These are phyloP conservation scores for Eucalyptus erythrocorys DNA, from an alignment of 345 rosid species.

Conservation along the genomic window DNA sequence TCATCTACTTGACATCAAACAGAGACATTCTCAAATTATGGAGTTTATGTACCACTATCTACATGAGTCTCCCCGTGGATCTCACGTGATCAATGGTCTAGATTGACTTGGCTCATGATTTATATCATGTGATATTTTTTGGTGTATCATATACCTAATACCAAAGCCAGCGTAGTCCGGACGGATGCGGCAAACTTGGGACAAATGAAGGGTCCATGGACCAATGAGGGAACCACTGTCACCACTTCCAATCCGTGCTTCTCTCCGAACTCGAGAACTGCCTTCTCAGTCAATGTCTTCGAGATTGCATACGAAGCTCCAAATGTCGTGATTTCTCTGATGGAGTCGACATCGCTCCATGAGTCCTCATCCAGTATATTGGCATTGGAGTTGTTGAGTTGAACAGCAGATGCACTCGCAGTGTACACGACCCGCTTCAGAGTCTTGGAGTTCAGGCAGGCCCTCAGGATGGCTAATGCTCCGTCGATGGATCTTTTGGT, in stretches of 20 bases:
- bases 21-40: neutral
- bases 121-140: neutral
- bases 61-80: neutral
- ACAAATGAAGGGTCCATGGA: slow-evolving; percentile 27
- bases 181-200: slow-evolving; percentile 9
- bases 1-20: neutral
- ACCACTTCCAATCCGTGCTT: slow-evolving; percentile 21
- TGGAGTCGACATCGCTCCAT: slow-evolving; percentile 14
- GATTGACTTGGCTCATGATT: neutral
- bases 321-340: neutral
- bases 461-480: slow-evolving; percentile 31
- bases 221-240: slow-evolving; percentile 3
- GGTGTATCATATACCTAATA: slow-evolving; percentile 1
- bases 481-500: slow-evolving; percentile 38
- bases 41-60: neutral
- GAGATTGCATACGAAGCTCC: neutral
- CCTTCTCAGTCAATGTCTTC: slow-evolving; percentile 17
- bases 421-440: slow-evolving; percentile 58
- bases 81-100: neutral
- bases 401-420: slow-evolving; percentile 22
- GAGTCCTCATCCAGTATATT: slow-evolving; percentile 15
- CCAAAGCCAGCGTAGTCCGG: neutral
- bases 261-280: slow-evolving; percentile 12
- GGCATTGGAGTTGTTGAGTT: neutral
- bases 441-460: slow-evolving; percentile 37